Evolutionary conservation across 768 basidiomycete genomes (phyloP).

Genomic region (Boletus insuetus): DNA sequence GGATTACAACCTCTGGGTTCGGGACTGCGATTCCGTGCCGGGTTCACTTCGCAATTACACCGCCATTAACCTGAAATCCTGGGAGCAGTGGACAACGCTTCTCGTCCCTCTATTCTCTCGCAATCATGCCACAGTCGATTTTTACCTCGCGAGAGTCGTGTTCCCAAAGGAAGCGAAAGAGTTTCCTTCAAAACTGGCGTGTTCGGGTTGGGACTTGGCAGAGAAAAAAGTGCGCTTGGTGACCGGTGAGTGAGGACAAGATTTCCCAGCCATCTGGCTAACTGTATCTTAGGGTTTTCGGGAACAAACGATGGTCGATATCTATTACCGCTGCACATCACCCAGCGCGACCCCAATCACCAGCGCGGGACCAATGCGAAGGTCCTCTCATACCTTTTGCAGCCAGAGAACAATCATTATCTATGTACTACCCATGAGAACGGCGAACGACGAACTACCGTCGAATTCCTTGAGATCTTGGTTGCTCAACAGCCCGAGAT

Average conservation of each 20-base stretch:
- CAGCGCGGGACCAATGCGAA: too few species aligned
- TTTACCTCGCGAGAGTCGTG: conserved; percentile 45
- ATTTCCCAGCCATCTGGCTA: not conserved
- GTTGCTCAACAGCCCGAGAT: conserved; percentile 33
- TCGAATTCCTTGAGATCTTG: conserved; percentile 31
- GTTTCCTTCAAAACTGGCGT: conserved; percentile 45
- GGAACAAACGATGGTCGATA: conserved; percentile 53
- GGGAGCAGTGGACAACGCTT: conserved; percentile 23
- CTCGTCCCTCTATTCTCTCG: conserved; percentile 36
- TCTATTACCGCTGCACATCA: conserved; percentile 17
- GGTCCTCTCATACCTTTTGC: conserved; percentile 13
- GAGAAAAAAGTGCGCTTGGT: conserved; percentile 26
- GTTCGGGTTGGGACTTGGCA: conserved; percentile 54
- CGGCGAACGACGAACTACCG: conserved; percentile 9
- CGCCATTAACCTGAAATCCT: conserved; percentile 44
- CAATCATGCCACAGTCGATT: conserved; percentile 42
- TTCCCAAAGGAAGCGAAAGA: conserved; percentile 51
- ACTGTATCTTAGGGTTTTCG: conserved; percentile 35
- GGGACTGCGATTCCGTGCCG: conserved; percentile 25
- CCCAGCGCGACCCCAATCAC: too few species aligned
- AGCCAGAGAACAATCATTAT: conserved; percentile 40
- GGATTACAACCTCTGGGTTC: conserved; percentile 44
- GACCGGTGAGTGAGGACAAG: conserved; percentile 3
- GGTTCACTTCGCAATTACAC: conserved; percentile 27
- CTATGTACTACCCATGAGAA: conserved; percentile 12